phyloP scores from a whole-genome alignment of 1,284 basidiomycete genomes.

The Ganoderma sp. region DNA sequence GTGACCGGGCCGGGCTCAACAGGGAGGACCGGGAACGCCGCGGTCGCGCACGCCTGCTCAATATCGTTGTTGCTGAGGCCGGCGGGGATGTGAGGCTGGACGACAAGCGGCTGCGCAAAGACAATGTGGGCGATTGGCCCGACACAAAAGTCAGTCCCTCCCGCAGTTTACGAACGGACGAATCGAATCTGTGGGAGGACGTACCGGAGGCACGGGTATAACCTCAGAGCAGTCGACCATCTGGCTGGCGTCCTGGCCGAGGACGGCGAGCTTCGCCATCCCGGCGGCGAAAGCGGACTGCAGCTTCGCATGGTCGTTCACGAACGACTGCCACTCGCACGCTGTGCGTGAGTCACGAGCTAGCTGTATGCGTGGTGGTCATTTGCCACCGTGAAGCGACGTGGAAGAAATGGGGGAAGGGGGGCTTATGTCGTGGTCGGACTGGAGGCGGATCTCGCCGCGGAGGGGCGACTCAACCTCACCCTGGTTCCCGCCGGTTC shows the following conservation, averaged over 20 bases:
- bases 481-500: slow-evolving; percentile 34
- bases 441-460: slow-evolving; percentile 37
- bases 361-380: slow-evolving; percentile 18
- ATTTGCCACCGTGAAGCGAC: neutral
- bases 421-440: slow-evolving; percentile 30
- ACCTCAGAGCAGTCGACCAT: slow-evolving; percentile 36
- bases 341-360: slow-evolving; percentile 37
- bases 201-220: slow-evolving; percentile 29
- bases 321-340: slow-evolving; percentile 37
- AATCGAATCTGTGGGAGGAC: neutral
- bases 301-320: slow-evolving; percentile 40
- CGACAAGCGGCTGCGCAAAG: too few relatives aligned
- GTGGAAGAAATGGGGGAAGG: neutral
- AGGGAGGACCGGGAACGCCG: slow-evolving; percentile 39
- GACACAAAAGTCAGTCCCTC: too few relatives aligned
- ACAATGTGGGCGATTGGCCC: too few relatives aligned
- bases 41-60: slow-evolving; percentile 31
- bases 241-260: slow-evolving; percentile 37
- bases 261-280: slow-evolving; percentile 40
- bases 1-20: slow-evolving; percentile 41
- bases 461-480: slow-evolving; percentile 31
- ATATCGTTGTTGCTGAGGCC: slow-evolving; percentile 28
- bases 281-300: slow-evolving; percentile 38
- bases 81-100: slow-evolving; percentile 25
- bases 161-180: too few relatives aligned